A percentile compares a stretch with the other conserved stretches of the same genome.
These are phyloP conservation scores for Centrapalus pauciflorus DNA, from an alignment of 129 eudicot genomes.

Conservation along the genomic window DNA sequence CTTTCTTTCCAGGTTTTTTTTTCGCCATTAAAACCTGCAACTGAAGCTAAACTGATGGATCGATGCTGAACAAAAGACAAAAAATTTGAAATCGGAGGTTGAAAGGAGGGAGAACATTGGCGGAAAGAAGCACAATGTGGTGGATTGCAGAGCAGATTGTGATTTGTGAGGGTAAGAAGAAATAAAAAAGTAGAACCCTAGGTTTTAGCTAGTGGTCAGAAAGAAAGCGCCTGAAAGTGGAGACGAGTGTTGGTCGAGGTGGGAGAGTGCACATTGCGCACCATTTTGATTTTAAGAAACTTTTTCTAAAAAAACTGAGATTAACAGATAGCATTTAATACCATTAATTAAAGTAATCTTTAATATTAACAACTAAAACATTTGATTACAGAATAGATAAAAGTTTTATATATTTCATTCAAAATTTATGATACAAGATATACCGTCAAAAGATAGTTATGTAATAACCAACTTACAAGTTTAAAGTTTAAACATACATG, in stretches of 20 bases:
- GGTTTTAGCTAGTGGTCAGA: conserved; percentile 13
- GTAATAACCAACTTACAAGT: no score
- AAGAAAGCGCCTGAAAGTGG: conserved; percentile 9
- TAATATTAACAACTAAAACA: no score
- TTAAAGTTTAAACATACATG: no score
- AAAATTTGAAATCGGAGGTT: neutral
- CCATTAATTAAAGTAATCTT: no score
- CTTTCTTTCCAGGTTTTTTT: conserved; percentile 81
- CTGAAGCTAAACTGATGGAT: neutral
- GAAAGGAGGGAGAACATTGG: neutral
- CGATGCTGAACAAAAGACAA: neutral
- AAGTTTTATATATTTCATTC: no score
- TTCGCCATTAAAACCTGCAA: conserved; percentile 47
- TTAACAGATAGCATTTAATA: no score
- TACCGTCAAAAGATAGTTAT: no score
- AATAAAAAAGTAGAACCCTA: conserved; percentile 24
- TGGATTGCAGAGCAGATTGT: neutral
- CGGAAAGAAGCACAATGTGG: neutral
- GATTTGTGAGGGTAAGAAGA: neutral
- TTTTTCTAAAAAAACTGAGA: no score
- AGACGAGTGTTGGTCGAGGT: neutral
- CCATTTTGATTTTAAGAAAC: neutral
- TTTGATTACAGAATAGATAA: no score
- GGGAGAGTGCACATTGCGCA: conserved; percentile 2
- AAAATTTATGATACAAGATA: no score